Evolutionary conservation across 2,329 filamentous ascomycete species (phyloP), one percentile per base, ranked within the genome.

Genomic region (Exophiala alcalophila): DNA sequence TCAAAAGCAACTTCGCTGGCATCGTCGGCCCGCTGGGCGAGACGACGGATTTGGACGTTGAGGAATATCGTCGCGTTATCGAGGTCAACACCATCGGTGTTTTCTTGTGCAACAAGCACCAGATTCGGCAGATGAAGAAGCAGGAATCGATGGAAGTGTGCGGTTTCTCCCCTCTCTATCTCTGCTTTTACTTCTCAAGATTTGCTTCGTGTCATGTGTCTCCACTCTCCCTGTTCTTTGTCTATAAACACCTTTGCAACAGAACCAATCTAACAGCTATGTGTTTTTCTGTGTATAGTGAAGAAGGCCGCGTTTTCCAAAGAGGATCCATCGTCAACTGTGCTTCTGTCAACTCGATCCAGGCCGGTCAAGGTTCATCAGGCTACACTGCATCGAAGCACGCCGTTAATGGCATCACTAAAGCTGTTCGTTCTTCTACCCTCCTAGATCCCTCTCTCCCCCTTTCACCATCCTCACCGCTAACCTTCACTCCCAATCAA

Each of bases 31-130:
- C 43, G 6, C 21, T 47, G 9, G 16, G 4, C 2, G 18, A 14
- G 15, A 49, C 40, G 10, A 45, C 34, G 32, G 51, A 50, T 3
- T 40, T 30, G 6, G 29, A 32, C 11, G 86, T 94, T 70, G 81
- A 79, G 57, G 89, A 95, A 70, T 96, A 89, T 89, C 87, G 95
- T 59, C 71, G 92, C 53, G 95, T 90, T 3, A 87, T 94, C 49
- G 82, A 80, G 63, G 92, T 95, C 73, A 96, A 96, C 67, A 89
- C 95, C 65, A 94, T 95, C 78, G 90, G 90, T 27, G 89, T 96
- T 11, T 95, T 89, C 89, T 94, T 80, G 63, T 90, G 90, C 50
- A 84, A 81, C 76, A 96, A 95, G 75, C 86, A 95, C 65, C 87
- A 89, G 5, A 81, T 96, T 25, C 36, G 19, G 25, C 45, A 49